These are phyloP conservation scores for Cicer pinnatifidum DNA, from an alignment of 306 rosid species.

Conservation along the genomic window DNA sequence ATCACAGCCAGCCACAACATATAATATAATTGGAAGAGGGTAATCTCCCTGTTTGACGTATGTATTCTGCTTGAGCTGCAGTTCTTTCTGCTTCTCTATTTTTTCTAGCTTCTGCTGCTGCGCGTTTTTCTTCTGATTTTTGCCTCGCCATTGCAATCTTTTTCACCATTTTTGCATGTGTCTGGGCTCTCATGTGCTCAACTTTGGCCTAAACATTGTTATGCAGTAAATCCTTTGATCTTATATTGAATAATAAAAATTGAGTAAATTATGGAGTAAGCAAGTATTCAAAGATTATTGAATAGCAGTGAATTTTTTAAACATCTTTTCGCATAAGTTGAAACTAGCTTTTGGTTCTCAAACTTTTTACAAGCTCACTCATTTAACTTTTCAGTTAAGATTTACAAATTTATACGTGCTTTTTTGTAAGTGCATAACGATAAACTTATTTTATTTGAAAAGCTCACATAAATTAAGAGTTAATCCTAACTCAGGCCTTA, in stretches of 20 bases:
- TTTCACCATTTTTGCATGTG: constrained; percentile 80
- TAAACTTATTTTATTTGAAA: not conserved
- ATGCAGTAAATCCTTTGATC: not conserved
- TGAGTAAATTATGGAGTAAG: too few relatives aligned
- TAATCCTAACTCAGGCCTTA: not conserved
- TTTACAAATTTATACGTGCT: not conserved
- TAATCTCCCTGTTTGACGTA: constrained; percentile 78
- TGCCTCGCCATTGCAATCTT: constrained; percentile 85
- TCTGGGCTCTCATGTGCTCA: constrained; percentile 83
- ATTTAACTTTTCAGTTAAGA: not conserved
- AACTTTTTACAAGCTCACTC: not conserved
- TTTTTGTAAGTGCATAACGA: not conserved
- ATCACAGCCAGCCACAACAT: constrained; percentile 80
- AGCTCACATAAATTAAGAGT: not conserved
- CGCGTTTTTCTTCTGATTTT: constrained; percentile 80
- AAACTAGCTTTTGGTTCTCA: not conserved
- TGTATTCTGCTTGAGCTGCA: constrained; percentile 72
- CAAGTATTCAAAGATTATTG: too few relatives aligned
- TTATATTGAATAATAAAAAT: not conserved
- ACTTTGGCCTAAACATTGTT: constrained; percentile 63
- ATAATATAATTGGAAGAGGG: constrained; percentile 59
- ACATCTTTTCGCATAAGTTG: not conserved
- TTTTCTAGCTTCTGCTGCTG: constrained; percentile 72
- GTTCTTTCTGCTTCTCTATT: constrained; percentile 74
- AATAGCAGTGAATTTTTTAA: too few relatives aligned